Evolutionary conservation across 2,329 filamentous ascomycete species (phyloP).

Genomic region (Alternaria arborescens): DNA sequence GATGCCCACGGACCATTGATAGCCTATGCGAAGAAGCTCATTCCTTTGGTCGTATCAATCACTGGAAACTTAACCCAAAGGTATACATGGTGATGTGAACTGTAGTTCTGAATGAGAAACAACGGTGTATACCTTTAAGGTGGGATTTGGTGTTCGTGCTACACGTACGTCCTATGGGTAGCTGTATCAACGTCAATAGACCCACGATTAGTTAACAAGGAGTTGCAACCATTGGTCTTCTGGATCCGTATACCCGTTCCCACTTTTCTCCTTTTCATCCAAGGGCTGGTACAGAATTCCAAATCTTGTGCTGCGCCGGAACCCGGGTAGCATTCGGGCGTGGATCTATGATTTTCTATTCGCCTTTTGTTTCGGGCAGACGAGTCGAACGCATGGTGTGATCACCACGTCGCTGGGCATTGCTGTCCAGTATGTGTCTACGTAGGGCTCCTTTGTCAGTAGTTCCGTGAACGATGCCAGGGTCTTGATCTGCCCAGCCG

Average conservation of each 20-base stretch:
- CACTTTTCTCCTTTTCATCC: not conserved
- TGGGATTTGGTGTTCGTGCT: too few species aligned
- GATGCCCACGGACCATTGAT: not conserved
- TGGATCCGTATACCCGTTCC: not conserved
- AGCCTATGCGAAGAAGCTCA: not conserved
- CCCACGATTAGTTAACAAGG: not conserved
- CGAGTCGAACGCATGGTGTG: not conserved
- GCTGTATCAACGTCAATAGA: not conserved
- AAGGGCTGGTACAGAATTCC: not conserved
- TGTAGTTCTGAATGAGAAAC: not conserved
- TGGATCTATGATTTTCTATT: not conserved
- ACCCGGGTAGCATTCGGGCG: not conserved
- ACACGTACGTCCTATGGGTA: too few species aligned
- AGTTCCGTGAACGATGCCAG: not conserved
- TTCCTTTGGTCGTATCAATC: not conserved
- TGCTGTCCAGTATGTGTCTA: not conserved
- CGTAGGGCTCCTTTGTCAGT: not conserved
- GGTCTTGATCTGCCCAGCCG: not conserved
- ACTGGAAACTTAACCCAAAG: not conserved
- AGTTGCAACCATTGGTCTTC: not conserved
- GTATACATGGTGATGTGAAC: not conserved
- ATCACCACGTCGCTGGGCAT: not conserved
- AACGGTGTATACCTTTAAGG: too few species aligned
- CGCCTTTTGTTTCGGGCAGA: not conserved
- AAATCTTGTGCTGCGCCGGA: not conserved